A percentile compares a stretch with the other conserved stretches of the same genome.
These are phyloP conservation scores for Hyphopichia fennica DNA, from an alignment of 1,139 yeast species.

Conservation along the genomic window DNA sequence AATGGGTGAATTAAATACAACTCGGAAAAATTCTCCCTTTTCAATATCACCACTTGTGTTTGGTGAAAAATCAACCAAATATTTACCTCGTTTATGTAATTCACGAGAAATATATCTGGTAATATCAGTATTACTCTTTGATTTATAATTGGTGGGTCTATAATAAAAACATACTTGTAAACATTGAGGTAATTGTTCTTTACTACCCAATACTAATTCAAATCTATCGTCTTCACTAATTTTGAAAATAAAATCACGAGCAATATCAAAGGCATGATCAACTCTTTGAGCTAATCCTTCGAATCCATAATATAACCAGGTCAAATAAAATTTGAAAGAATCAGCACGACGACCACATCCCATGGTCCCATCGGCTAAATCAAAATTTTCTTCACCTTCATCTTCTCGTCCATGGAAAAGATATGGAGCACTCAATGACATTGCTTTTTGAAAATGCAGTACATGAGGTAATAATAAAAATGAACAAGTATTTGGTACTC, in stretches of 20 bases:
- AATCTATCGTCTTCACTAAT: constrained; percentile 42
- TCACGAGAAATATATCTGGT: constrained; percentile 66
- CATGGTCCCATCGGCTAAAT: constrained; percentile 89
- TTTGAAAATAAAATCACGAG: constrained; percentile 55
- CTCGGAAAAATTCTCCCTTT: constrained; percentile 80
- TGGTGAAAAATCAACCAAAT: constrained; percentile 82
- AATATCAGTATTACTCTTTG: constrained; percentile 48
- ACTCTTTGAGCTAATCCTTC: constrained; percentile 57
- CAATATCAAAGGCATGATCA: constrained; percentile 70
- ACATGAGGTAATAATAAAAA: constrained; percentile 74
- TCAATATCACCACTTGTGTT: constrained; percentile 45
- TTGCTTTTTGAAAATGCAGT: constrained; percentile 63
- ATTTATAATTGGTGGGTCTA: constrained; percentile 40
- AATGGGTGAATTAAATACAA: constrained; percentile 77
- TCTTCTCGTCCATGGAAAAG: constrained; percentile 66
- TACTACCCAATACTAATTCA: constrained; percentile 43
- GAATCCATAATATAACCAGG: constrained; percentile 80
- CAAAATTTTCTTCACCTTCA: constrained; percentile 59
- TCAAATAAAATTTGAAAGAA: constrained; percentile 72
- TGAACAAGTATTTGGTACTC: constrained; percentile 88
- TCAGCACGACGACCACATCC: constrained; percentile 91
- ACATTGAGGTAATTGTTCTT: constrained; percentile 66
- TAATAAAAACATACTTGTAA: constrained; percentile 83
- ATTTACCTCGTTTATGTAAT: constrained; percentile 62
- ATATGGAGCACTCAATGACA: constrained; percentile 79